Base-by-base conservation (phyloP, 2,329 filamentous ascomycete species). In the Trichoderma atroviride region DNA sequence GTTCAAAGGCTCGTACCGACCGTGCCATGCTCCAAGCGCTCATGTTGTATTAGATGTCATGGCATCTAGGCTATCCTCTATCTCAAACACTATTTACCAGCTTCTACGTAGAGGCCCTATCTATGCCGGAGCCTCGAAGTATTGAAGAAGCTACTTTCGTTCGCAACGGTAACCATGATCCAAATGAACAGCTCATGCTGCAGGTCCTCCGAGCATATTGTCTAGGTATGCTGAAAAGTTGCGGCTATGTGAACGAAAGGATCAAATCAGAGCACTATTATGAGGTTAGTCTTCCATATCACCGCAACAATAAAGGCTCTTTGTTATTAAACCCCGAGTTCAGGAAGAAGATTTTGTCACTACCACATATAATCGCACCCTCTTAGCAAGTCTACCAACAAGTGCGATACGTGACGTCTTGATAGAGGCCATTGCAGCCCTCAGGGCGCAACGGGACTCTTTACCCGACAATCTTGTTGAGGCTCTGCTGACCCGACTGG, bases 261-360 rank as follows among this genome's bases (percentile, higher is more conserved):
- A 91, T 98, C 71, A 90, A 89, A 66, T 85, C 86, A n/a, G 92
- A 97, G 78, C 91, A 96, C 74, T 97, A 91, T 77, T 98, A 95
- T 75, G 96, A 99, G 86, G 92, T 92, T 79, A 66, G 71, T 22
- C 24, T 33, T n/a, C 11, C 35, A 6, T 11, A 24, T 33, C 35
- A 3, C 6, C 9, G 5, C 11, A n/a, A 10, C 33, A 27, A n/a
- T 31, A 1, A 13, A 69, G 71, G 37, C 71, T 6, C 71, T 5
- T 7, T 37, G 33, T 27, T 62, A 9, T 67, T 66, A 14, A 67
- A 13, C 14, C 24, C 19, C 73, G 13, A 6, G 35, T 19, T 14
- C 9, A 95, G 90, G 96, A 99, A 81, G 96, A 99, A 80, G 96
- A 99, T 76, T 97, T 99, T 77, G 93, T 96, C 24, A 94, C 93